phyloP scores from a whole-genome alignment of 2,329 filamentous ascomycete species.

The Penicillium sp. region DNA sequence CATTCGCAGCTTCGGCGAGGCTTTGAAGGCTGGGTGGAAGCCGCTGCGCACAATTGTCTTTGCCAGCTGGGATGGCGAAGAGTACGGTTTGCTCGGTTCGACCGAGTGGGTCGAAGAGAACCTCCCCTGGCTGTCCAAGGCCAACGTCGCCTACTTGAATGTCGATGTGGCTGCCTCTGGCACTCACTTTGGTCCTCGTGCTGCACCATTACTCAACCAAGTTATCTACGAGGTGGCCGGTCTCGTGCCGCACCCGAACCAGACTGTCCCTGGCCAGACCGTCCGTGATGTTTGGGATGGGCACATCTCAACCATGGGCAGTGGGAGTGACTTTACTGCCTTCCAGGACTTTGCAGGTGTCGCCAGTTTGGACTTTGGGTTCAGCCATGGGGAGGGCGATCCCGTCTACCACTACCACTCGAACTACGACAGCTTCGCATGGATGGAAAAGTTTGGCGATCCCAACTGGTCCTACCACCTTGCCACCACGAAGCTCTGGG shows the following conservation, averaged over 20 bases:
- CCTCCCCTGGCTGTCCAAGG: conserved; percentile 72
- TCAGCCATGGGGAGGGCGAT: conserved; percentile 48
- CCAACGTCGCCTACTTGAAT: conserved; percentile 81
- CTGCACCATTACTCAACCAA: conserved; percentile 75
- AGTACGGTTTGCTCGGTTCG: conserved; percentile 82
- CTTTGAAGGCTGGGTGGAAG: conserved; percentile 74
- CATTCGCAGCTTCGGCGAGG: conserved; percentile 71
- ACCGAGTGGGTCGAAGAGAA: conserved; percentile 95
- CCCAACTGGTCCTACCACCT: conserved; percentile 60
- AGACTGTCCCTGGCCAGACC: conserved; percentile 69
- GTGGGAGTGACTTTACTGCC: conserved; percentile 72
- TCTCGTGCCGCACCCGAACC: conserved; percentile 71
- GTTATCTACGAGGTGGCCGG: conserved; percentile 68
- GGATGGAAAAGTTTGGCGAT: conserved; percentile 81
- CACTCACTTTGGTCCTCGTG: conserved; percentile 63
- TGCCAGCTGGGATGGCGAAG: conserved; percentile 80
- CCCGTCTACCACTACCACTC: conserved; percentile 74
- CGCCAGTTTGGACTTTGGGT: conserved; percentile 66
- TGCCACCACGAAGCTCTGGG: conserved; percentile 67
- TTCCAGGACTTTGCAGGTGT: conserved; percentile 74
- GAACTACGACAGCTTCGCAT: conserved; percentile 82
- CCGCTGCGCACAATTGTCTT: conserved; percentile 89
- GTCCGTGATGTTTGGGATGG: conserved; percentile 69
- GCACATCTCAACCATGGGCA: conserved; percentile 66
- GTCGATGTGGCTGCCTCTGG: conserved; percentile 75